These are phyloP conservation scores for Irpex lacteus DNA, from an alignment of 1,284 basidiomycete species.

Conservation along the genomic window DNA sequence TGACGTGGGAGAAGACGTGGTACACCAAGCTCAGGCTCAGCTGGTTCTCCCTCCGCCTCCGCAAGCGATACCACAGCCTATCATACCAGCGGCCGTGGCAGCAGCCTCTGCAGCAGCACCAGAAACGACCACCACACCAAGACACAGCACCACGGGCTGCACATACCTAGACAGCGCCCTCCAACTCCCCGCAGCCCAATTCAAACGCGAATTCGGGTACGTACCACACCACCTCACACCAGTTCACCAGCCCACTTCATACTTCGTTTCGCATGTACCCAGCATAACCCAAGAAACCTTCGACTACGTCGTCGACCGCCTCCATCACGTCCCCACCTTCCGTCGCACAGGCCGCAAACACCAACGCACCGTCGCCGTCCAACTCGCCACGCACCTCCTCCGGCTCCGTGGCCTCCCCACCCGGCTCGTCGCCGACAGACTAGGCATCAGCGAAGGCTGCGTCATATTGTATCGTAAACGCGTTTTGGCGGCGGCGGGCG, in stretches of 20 bases:
- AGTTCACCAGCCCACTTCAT: not conserved
- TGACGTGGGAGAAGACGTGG: not conserved
- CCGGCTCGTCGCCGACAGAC: not conserved
- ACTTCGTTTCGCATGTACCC: too few relatives aligned
- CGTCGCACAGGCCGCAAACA: not conserved
- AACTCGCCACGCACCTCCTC: not conserved
- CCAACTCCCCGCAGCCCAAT: not conserved
- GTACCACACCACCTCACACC: not conserved
- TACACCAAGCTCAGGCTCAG: not conserved
- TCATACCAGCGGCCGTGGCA: not conserved
- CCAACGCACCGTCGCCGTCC: not conserved
- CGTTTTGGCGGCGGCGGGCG: not conserved
- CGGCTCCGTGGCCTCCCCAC: not conserved
- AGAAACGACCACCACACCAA: not conserved
- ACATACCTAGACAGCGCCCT: not conserved
- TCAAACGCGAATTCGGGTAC: not conserved
- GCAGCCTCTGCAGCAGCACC: not conserved
- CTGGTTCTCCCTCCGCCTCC: not conserved
- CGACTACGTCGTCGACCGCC: not conserved
- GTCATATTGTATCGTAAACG: not conserved
- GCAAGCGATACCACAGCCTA: not conserved
- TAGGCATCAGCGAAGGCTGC: not conserved
- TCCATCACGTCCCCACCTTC: not conserved
- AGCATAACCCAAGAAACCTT: not conserved
- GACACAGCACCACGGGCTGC: not conserved